phyloP scores from a whole-genome alignment of 1,139 yeast genomes.

The Hyphopichia fennica region DNA sequence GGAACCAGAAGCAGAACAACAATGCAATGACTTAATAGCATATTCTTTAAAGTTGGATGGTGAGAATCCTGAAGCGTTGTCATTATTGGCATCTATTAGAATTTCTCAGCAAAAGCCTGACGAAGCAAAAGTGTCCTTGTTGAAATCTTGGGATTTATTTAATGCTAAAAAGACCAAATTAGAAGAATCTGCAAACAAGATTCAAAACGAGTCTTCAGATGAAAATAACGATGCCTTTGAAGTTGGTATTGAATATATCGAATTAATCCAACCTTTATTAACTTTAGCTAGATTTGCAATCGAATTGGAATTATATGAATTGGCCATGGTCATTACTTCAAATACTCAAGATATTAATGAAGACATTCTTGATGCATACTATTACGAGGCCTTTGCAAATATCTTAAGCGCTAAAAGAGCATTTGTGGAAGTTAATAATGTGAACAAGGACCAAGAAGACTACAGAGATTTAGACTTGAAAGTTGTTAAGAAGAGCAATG shows the following conservation, averaged over 20 bases:
- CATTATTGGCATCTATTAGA: constrained; percentile 81
- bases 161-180: constrained; percentile 48
- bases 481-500: constrained; percentile 23
- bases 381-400: constrained; percentile 78
- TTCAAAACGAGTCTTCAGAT: constrained; percentile 13
- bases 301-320: constrained; percentile 72
- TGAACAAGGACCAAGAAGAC: constrained; percentile 36
- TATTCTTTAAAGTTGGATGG: constrained; percentile 63
- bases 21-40: constrained; percentile 72
- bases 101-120: constrained; percentile 78
- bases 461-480: constrained; percentile 48
- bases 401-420: constrained; percentile 55
- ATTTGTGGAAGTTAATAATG: constrained; percentile 13
- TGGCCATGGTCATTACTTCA: constrained; percentile 59
- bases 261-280: constrained; percentile 65
- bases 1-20: constrained; percentile 83
- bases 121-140: constrained; percentile 73
- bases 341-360: constrained; percentile 78
- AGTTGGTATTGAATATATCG: constrained; percentile 54
- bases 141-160: constrained; percentile 74
- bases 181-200: constrained; percentile 42
- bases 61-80: constrained; percentile 75
- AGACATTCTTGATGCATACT: constrained; percentile 73
- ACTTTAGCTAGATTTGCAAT: constrained; percentile 72
- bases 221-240: constrained; percentile 33